Evolutionary conservation across 1,284 basidiomycete species (phyloP), one percentile per base, ranked within the genome.

Genomic region (Puccinia triticina): DNA sequence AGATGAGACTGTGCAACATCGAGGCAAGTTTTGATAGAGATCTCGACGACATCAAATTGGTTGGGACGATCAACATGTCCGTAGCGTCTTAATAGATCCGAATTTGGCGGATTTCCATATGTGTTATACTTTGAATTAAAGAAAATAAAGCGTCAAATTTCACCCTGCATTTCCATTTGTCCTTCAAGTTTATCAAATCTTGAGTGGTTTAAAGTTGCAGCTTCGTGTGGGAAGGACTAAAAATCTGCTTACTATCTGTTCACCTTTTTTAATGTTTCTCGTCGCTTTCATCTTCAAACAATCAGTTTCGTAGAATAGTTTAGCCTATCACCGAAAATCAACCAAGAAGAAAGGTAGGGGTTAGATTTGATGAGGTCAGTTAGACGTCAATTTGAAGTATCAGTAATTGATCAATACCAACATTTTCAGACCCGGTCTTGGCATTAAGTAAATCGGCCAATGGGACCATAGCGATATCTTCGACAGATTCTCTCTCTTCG

Each of bases 381-480:
- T 16, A 46, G 34, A n/a, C 21, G 21, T 40, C 26, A 23, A 5
- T 10, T 4, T 46, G 72, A 18, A n/a, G 10, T 37, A 26, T 61
- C 23, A 43, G 16, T n/a, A 32, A 43, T n/a, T n/a, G n/a, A n/a
- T 14, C 12, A 1, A 46, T 0, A 86, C 91, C 83, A 84, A 94
- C 95, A 84, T 97, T 98, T 87, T 95, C 93, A 46, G 90, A 90
- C n/a, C 91, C 92, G 86, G 91, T 94, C 80, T 91, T 91, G 8
- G 95, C 95, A 85, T 96, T 97, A 53, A 88, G 89, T 89, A 98
- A 92, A 87, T 98, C 96, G 0, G 96, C 97, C 89, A 99, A 92
- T 0, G 96, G 96, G 0, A 98, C 93, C 95, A 99, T 97, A 0
- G 93, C 92, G 14, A 95, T 92, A 84, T 94, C 91, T 0, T 90